Percentiles rank a stretch among this genome's conserved stretches.
These are phyloP conservation scores for Obba rivulosa DNA, from an alignment of 768 basidiomycete genomes.

Conservation along the genomic window DNA sequence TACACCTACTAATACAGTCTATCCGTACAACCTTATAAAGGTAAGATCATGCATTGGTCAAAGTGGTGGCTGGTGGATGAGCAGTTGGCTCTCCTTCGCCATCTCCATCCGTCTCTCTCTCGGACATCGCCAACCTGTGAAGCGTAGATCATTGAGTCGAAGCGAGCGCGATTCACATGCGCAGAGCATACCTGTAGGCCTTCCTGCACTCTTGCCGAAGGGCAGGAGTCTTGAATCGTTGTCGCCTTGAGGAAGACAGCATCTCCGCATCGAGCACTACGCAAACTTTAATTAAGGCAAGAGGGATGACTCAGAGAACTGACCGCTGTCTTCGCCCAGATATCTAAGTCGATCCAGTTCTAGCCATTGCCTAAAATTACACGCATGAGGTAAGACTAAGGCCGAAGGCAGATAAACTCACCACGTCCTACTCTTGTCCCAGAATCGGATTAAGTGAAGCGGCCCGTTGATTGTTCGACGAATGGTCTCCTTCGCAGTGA, in stretches of 20 bases:
- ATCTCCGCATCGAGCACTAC: conserved; percentile 65
- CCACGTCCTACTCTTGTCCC: conserved; percentile 65
- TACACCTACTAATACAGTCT: no score
- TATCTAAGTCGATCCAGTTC: conserved; percentile 47
- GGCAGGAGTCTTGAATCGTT: conserved; percentile 54
- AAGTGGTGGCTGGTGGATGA: no score
- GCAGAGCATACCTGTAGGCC: conserved; percentile 54
- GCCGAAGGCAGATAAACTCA: conserved; percentile 20
- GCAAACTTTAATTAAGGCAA: not conserved
- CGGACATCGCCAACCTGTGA: conserved; percentile 1
- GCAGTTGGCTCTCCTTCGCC: not conserved
- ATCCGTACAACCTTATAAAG: no score
- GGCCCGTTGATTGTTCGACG: conserved; percentile 23
- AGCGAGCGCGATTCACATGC: no score
- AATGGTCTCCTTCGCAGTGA: conserved; percentile 14
- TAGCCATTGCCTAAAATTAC: conserved; percentile 57
- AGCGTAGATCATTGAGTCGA: not conserved
- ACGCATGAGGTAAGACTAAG: not conserved
- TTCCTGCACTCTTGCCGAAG: conserved; percentile 52
- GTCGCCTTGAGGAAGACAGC: conserved; percentile 45
- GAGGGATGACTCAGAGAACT: conserved; percentile 19
- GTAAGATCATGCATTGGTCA: no score
- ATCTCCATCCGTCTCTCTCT: conserved; percentile 1
- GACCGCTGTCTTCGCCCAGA: conserved; percentile 69
- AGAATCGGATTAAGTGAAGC: conserved; percentile 74